Conservation (phyloP, 805 yeast species). For the Cyberlindnera misumaiensis region DNA sequence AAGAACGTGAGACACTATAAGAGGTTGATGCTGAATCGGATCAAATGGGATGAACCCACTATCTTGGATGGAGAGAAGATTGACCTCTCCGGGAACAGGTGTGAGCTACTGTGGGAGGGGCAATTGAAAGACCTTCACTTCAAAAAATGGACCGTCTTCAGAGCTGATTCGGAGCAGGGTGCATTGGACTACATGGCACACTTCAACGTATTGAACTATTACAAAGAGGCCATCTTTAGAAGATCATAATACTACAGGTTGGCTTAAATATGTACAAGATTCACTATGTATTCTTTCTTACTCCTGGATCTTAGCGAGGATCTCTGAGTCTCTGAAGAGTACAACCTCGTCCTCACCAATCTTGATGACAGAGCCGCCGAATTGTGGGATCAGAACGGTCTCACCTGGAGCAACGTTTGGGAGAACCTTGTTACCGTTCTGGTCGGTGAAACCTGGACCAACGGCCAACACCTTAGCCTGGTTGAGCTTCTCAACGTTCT, state of each 20-base stretch:
- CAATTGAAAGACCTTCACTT: slow-evolving; percentile 46
- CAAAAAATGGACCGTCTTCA: slow-evolving; percentile 62
- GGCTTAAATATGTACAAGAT: slow-evolving; percentile 7
- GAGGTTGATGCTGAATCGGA: slow-evolving; percentile 52
- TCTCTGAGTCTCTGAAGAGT: slow-evolving; percentile 89
- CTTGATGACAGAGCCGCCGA: slow-evolving; percentile 88
- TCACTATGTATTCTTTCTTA: slow-evolving; percentile 17
- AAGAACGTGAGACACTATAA: slow-evolving; percentile 57
- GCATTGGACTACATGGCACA: slow-evolving; percentile 41
- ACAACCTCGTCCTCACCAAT: slow-evolving; percentile 76
- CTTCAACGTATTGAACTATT: slow-evolving; percentile 53
- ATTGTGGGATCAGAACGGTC: slow-evolving; percentile 87
- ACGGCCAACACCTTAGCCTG: slow-evolving; percentile 89
- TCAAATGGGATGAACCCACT: slow-evolving; percentile 60
- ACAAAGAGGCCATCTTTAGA: slow-evolving; percentile 34
- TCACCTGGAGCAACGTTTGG: slow-evolving; percentile 86
- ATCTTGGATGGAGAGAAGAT: slow-evolving; percentile 20
- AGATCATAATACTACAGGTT: neutral
- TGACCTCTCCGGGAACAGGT: slow-evolving; percentile 38
- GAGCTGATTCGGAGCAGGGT: slow-evolving; percentile 41
- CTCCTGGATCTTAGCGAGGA: slow-evolving; percentile 85
- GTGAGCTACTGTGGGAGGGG: slow-evolving; percentile 67
- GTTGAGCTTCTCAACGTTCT: slow-evolving; percentile 89
- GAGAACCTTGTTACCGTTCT: slow-evolving; percentile 64
- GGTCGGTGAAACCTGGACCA: slow-evolving; percentile 86